These are phyloP conservation scores for Phytomonas sp. DNA, from an alignment of 208 protist species.

Conservation along the genomic window DNA sequence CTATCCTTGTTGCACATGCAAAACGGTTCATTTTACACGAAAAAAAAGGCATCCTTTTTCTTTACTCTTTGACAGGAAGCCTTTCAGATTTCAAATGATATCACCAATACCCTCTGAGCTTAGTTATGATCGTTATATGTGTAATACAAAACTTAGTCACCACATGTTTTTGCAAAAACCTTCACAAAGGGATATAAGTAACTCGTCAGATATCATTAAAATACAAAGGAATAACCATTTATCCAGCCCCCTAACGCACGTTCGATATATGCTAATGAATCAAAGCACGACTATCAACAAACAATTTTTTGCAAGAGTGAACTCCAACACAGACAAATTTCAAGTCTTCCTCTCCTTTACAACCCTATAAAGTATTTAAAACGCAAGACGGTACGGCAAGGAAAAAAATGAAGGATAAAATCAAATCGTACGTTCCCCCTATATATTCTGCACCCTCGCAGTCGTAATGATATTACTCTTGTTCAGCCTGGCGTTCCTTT, in stretches of 20 bases:
- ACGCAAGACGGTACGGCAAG: neutral
- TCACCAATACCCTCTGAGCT: neutral
- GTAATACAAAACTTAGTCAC: neutral
- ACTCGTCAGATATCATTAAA: neutral
- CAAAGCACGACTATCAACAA: neutral
- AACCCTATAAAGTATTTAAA: neutral
- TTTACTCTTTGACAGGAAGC: neutral
- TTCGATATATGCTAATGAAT: neutral
- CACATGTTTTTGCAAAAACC: neutral
- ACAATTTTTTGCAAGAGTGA: neutral
- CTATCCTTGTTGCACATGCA: neutral
- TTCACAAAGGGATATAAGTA: neutral
- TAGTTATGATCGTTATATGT: neutral
- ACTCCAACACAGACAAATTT: neutral
- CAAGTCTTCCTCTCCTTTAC: neutral
- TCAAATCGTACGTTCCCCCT: neutral
- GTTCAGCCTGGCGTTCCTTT: conserved; percentile 72
- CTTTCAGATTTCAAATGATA: neutral
- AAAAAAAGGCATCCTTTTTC: neutral
- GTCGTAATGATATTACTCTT: conserved; percentile 34
- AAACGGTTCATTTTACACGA: neutral
- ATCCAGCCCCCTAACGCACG: neutral
- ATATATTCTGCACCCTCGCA: neutral
- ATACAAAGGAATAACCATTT: neutral
- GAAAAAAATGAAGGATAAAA: conserved; percentile 1